phyloP scores from a whole-genome alignment of 2,329 filamentous ascomycete genomes.

The Cordyceps farinosa region DNA sequence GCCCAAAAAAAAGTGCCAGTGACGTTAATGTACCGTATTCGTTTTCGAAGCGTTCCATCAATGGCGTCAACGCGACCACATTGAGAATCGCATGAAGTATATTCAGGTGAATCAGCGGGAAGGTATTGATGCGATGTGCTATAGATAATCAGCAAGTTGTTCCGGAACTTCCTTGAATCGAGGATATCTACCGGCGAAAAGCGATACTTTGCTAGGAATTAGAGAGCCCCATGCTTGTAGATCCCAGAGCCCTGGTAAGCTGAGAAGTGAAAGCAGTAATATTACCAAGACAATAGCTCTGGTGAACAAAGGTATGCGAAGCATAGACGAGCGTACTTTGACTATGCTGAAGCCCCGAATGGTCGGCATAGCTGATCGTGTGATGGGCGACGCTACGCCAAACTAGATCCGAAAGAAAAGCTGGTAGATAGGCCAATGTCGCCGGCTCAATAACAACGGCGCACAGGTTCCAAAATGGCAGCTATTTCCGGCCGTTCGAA shows the following conservation, averaged over 20 bases:
- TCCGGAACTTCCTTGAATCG: not conserved
- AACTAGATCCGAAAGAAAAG: not conserved
- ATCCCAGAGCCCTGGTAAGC: constrained; percentile 67
- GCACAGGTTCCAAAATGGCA: not conserved
- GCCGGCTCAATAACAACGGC: not conserved
- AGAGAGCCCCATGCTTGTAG: constrained; percentile 74
- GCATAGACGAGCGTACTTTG: constrained; percentile 74
- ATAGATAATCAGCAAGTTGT: constrained; percentile 18
- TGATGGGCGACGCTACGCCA: not conserved
- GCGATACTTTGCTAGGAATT: constrained; percentile 69
- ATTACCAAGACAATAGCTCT: constrained; percentile 66
- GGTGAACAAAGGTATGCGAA: constrained; percentile 85
- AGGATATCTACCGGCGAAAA: constrained; percentile 62
- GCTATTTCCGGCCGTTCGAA: not conserved
- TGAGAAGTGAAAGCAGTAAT: constrained; percentile 57
- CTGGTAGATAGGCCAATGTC: not conserved
- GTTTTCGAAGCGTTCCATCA: constrained; percentile 88
- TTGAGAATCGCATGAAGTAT: constrained; percentile 81
- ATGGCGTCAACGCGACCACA: constrained; percentile 73
- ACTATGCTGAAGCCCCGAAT: constrained; percentile 59
- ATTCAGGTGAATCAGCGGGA: constrained; percentile 78
- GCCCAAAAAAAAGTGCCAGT: constrained; percentile 83
- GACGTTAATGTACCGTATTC: constrained; percentile 89
- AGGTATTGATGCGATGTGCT: constrained; percentile 95
- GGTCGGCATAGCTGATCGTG: constrained; percentile 30